Percentiles rank a stretch among this genome's conserved stretches.
phyloP scores from a whole-genome alignment of 108 stramenopile genomes.

The Discostella pseudostelligera region DNA sequence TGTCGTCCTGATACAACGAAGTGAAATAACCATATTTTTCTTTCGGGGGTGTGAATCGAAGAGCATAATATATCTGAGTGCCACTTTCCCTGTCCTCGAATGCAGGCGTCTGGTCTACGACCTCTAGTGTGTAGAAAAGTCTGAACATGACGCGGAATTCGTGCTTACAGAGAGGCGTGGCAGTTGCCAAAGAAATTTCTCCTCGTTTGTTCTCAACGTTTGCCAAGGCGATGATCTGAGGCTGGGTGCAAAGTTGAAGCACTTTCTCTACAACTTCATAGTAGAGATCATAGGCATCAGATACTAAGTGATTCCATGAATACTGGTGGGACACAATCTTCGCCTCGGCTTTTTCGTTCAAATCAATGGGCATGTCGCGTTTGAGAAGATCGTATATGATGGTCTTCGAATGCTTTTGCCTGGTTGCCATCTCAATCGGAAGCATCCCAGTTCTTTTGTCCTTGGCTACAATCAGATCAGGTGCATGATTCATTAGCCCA shows the following conservation, averaged over 20 bases:
- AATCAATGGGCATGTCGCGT: slow-evolving; percentile 83
- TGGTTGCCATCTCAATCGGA: slow-evolving; percentile 86
- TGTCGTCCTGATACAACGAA: slow-evolving; percentile 73
- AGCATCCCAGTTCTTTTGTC: slow-evolving; percentile 82
- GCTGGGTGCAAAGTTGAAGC: slow-evolving; percentile 77
- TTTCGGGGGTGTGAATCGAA: slow-evolving; percentile 73
- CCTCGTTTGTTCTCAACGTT: slow-evolving; percentile 79
- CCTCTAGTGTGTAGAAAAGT: slow-evolving; percentile 82
- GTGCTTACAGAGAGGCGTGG: slow-evolving; percentile 86
- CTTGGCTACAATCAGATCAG: slow-evolving; percentile 65
- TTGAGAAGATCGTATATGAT: slow-evolving; percentile 84
- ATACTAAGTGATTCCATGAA: slow-evolving; percentile 88
- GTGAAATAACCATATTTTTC: slow-evolving; percentile 62
- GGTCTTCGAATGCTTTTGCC: slow-evolving; percentile 78
- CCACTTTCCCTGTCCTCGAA: slow-evolving; percentile 76
- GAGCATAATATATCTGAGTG: slow-evolving; percentile 86
- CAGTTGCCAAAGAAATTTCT: slow-evolving; percentile 76
- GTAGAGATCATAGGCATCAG: slow-evolving; percentile 79
- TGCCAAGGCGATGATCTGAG: slow-evolving; percentile 82
- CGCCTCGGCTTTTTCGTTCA: slow-evolving; percentile 75
- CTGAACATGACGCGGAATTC: slow-evolving; percentile 86
- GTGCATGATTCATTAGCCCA: slow-evolving; percentile 85
- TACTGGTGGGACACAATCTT: slow-evolving; percentile 79
- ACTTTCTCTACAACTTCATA: slow-evolving; percentile 84
- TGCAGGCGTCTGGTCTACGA: slow-evolving; percentile 77